Conservation (phyloP, 164 flowering plant genomes). For the Houttuynia cordata region DNA sequence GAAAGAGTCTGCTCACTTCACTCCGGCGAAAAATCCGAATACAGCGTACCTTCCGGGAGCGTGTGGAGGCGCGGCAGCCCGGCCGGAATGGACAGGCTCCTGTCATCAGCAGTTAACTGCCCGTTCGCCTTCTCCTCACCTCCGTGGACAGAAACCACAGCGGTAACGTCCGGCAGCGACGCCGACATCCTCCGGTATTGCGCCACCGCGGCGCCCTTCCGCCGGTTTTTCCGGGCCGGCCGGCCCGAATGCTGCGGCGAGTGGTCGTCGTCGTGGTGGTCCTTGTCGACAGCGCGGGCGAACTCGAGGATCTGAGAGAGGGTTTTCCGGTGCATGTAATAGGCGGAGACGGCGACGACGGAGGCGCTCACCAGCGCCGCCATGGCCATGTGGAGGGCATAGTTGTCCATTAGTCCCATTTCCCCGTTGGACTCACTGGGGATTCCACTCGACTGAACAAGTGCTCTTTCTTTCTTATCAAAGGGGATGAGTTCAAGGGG, state of each 20-base stretch:
- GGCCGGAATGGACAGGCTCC: slow-evolving; percentile 39
- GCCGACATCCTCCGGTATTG: slow-evolving; percentile 30
- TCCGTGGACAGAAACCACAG: slow-evolving; percentile 19
- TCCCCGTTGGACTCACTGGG: no score
- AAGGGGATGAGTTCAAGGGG: no score
- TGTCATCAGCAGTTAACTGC: slow-evolving; percentile 22
- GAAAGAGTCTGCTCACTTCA: not conserved
- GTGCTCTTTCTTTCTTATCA: no score
- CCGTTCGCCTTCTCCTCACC: slow-evolving; percentile 28
- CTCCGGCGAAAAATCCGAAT: slow-evolving; percentile 15
- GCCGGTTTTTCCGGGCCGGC: slow-evolving; percentile 15
- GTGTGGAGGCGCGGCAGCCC: slow-evolving; percentile 76
- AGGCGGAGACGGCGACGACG: slow-evolving; percentile 79
- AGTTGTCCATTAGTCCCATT: not conserved
- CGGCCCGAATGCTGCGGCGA: slow-evolving; percentile 17
- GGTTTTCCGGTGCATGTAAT: slow-evolving; percentile 79
- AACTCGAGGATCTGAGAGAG: slow-evolving; percentile 71
- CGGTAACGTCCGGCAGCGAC: slow-evolving; percentile 35
- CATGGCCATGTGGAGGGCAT: slow-evolving; percentile 65
- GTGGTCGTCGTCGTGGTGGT: slow-evolving; percentile 11
- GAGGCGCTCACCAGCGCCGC: slow-evolving; percentile 92
- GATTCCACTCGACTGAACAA: no score
- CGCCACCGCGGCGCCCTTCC: slow-evolving; percentile 9
- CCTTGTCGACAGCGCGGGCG: slow-evolving; percentile 57
- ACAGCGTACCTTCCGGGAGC: slow-evolving; percentile 56